These are phyloP conservation scores for Pelargonium cotyledonis DNA, from an alignment of 441 rosid species.

Conservation along the genomic window DNA sequence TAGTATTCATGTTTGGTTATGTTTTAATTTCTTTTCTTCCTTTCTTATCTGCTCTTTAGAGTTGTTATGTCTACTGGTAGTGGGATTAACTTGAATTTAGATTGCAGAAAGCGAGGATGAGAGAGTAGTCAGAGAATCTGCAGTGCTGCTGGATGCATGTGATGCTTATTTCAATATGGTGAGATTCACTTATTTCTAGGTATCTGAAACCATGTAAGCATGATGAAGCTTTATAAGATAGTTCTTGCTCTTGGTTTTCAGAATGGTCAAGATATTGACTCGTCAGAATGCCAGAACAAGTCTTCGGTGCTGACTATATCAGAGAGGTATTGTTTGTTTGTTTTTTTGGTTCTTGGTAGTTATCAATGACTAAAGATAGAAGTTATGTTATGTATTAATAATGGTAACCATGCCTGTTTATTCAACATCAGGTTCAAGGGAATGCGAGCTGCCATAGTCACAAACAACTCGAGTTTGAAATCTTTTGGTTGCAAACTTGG, in stretches of 20 bases:
- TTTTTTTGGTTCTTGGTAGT: not conserved
- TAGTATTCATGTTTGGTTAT: not conserved
- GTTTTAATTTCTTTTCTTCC: conserved; percentile 3
- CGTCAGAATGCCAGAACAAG: conserved; percentile 20
- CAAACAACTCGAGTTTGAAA: conserved; percentile 36
- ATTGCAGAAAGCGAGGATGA: conserved; percentile 78
- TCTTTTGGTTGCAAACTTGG: conserved; percentile 55
- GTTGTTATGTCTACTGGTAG: conserved; percentile 19
- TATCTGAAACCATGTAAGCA: not conserved
- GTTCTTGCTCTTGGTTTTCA: conserved; percentile 22
- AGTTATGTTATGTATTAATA: not conserved
- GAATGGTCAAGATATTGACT: conserved; percentile 29
- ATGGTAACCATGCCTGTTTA: conserved; percentile 12
- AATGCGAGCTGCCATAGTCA: conserved; percentile 64
- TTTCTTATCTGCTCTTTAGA: not conserved
- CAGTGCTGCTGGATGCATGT: conserved; percentile 53
- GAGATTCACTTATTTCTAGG: conserved; percentile 16
- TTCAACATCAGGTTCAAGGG: conserved; percentile 61
- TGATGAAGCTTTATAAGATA: conserved; percentile 10
- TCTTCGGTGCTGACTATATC: conserved; percentile 34
- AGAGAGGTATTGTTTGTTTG: conserved; percentile 41
- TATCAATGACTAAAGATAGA: not conserved
- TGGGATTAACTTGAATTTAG: conserved; percentile 34
- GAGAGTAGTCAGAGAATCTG: conserved; percentile 64
- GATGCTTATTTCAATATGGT: conserved; percentile 45